Evolutionary conservation across 306 rosid genomes (phyloP), one percentile per base, ranked within the genome.

Genomic region (Vigna hirtella): DNA sequence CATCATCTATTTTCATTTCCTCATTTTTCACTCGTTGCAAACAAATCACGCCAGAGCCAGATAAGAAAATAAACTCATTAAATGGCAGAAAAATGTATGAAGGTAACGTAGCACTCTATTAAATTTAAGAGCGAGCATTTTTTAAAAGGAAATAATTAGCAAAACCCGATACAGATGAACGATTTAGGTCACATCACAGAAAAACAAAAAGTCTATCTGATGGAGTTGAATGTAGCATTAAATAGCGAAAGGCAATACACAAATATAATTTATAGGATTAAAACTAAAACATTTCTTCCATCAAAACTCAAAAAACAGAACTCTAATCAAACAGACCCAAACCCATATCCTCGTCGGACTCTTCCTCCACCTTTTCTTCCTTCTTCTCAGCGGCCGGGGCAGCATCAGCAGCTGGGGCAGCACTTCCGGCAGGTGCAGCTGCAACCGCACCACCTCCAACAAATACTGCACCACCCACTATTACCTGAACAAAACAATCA

Each of bases 331-430:
- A 94, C 61, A 94, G 97, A 24, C 96, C 89, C 48, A 94, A 67
- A 56, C 98, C 97, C 89, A 94, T 17, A 30, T 94, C 97, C 0
- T 89, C 98, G 0, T 94, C 98, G 14, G 88, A 95, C 72, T 90
- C 98, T 26, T 94, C 98, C 81, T 90, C 91, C 79, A 88, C 96
- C 83, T 89, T 88, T 70, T 87, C 85, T 64, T 87, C 84, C 26
- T 84, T 72, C 76, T 92, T 89, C 66, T 86, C 86, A 4, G 88
- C 79, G 28, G 86, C 91, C 0, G 88, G 79, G 6, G 89, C 77
- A 1, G 83, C 86, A 9, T 73, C 93, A 0, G 77, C 90, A 18
- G 87, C 90, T 2, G 91, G 57, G 5, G 89, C 90, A 15, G 88
- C 87, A 2, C 88, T 93, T 40, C 85, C 87, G 2, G 90, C 80